Evolutionary conservation across 257 asterid species (phyloP), one percentile per base, ranked within the genome.

Genomic region (Solanum phureja): DNA sequence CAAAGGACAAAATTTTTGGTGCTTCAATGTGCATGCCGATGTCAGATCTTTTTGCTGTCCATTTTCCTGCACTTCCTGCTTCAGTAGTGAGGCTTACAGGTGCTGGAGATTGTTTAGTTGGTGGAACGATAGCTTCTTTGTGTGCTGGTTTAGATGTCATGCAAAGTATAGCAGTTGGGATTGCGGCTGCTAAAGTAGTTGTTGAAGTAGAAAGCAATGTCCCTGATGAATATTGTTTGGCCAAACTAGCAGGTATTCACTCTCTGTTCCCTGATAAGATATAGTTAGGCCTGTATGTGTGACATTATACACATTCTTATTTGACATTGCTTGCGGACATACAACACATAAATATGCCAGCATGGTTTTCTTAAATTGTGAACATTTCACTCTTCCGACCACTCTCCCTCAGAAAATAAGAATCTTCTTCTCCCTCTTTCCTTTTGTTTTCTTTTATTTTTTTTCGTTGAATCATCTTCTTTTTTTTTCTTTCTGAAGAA

Each of bases 81-180:
- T 88, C 95, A 12, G 96, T 95, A 3, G 95, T 91, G 66, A 92
- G 95, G 89, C 94, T 95, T 77, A 94, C 95, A 2, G 99, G 99
- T 56, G 98, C 98, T 7, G 99, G 99, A 69, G 99, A 95, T 92
- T 97, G 99, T 93, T 94, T 95, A 83, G 99, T 95, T 83, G 99
- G 99, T 46, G 99, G 98, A 66, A 86, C 88, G 0, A 27, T 95
- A 27, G 95, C 99, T 84, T 95, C 99, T 10, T 64, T 92, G 11
- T 94, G 94, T 64, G 91, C 98, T 29, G 98, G 99, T 91, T 94
- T 97, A 71, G 96, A 97, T 92, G 84, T 95, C 89, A 91, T 95
- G 94, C 99, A 94, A 91, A 95, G 99, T 88, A 86, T 95, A 34
- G 95, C 99, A 38, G 98, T 95, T 88, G 99, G 99, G n/a, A 89